Base-by-base conservation (phyloP, 345 rosid genomes). In the Populus davidiana region DNA sequence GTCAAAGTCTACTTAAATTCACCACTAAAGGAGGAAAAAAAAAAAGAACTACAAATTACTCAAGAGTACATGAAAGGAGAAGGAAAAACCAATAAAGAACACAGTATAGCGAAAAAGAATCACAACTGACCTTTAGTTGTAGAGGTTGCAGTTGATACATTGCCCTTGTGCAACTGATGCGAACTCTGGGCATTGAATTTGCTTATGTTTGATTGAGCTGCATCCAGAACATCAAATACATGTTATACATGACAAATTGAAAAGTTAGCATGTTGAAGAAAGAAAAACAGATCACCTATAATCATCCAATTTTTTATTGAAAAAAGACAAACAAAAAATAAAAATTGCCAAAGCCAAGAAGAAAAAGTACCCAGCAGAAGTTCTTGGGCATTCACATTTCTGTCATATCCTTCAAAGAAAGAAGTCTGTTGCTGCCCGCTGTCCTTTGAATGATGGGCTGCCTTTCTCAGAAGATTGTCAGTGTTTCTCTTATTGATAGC, bases 391-490 rank as follows among this genome's bases (percentile, higher is more conserved):
- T 82, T 87, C 71, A 74, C 63, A 59, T 70, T 77, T 67, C 66
- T 83, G 43, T 78, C 86, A 35, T 69, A 75, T 72, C 85, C 84
- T 36, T 69, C 85, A 39, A 49, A 63, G 52, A 66, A 52, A 35
- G 76, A 77, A 35, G 72, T 59, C 75, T 70, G 85, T 62, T 73
- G 87, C 73, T 78, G 81, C 67, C 82, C 89, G 64, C 80, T 71
- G 78, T 83, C 83, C 80, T 79, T 87, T 25, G 89, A 80, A 39
- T 86, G 89, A 63, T 80, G 83, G 29, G 90, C 85, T 50, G 88
- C 88, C 82, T 88, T 88, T 73, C 73, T 79, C 74, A 85, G 70
- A 63, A 85, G 81, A 76, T 80, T 86, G 72, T 87, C 90, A 70
- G 85, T 71, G 69, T 79, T 87, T 82, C 84, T 88, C 86, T 82